These are phyloP conservation scores for Tripterygium wilfordii DNA, from an alignment of 177 flowering plant genomes.

Conservation along the genomic window DNA sequence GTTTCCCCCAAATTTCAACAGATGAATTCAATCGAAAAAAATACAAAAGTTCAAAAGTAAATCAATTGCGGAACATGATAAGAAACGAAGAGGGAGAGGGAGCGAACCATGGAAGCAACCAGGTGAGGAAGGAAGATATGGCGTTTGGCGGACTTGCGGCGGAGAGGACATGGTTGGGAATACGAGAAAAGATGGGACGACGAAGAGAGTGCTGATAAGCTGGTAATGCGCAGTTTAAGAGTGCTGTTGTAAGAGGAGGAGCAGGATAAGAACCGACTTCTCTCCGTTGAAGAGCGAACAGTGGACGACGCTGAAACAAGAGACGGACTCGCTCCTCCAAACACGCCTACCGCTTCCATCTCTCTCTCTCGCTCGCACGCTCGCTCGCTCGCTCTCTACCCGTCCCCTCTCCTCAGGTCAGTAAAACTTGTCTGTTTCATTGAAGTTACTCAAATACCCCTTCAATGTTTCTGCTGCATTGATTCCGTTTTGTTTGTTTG, in stretches of 20 bases:
- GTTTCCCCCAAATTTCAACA: neutral
- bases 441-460: no score
- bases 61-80: neutral
- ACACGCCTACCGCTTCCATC: conserved; percentile 30
- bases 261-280: conserved; percentile 22
- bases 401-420: neutral
- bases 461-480: no score
- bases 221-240: conserved; percentile 12
- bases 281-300: conserved; percentile 11
- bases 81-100: conserved; percentile 9
- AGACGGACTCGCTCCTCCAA: no score
- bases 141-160: conserved; percentile 27
- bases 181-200: conserved; percentile 36
- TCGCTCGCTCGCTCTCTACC: conserved; percentile 3
- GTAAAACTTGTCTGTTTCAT: neutral
- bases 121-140: conserved; percentile 79
- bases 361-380: conserved; percentile 4
- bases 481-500: no score
- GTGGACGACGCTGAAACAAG: no score
- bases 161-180: conserved; percentile 20
- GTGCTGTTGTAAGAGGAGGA: conserved; percentile 4
- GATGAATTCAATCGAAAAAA: neutral
- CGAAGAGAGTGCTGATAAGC: conserved; percentile 39
- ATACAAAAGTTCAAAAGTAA: neutral
- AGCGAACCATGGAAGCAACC: conserved; percentile 73